These are phyloP conservation scores for Septoria linicola DNA, from an alignment of 2,329 filamentous ascomycete species.

Conservation along the genomic window DNA sequence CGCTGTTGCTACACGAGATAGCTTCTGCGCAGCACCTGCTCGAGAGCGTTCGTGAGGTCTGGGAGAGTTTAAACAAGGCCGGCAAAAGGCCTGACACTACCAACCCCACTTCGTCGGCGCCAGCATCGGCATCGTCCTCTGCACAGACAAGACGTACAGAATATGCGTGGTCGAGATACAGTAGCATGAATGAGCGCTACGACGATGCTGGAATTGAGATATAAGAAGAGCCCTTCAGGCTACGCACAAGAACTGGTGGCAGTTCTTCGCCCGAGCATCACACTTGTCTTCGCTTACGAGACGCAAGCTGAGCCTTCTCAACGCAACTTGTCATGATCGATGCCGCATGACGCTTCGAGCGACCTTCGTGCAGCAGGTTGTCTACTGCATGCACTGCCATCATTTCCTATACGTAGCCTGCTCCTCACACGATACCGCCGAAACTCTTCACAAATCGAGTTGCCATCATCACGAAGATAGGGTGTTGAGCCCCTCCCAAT, in stretches of 20 bases:
- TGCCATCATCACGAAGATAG: slow-evolving; percentile 9
- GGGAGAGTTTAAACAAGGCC: slow-evolving; percentile 13
- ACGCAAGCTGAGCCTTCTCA: too few relatives aligned
- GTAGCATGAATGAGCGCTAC: background rate
- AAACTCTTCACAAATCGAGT: background rate
- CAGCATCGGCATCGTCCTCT: slow-evolving; percentile 1
- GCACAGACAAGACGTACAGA: background rate
- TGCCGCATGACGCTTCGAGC: too few relatives aligned
- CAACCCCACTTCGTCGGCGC: background rate
- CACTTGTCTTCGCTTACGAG: too few relatives aligned
- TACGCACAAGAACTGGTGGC: too few relatives aligned
- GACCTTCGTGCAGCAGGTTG: too few relatives aligned
- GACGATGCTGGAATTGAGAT: slow-evolving; percentile 7
- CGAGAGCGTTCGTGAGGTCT: slow-evolving; percentile 20
- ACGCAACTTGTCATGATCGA: too few relatives aligned
- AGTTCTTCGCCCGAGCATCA: too few relatives aligned
- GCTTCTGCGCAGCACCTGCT: slow-evolving; percentile 21
- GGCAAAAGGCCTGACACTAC: slow-evolving; percentile 6
- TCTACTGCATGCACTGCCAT: too few relatives aligned
- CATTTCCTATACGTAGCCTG: too few relatives aligned
- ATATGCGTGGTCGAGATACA: background rate
- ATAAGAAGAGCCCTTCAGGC: too few relatives aligned
- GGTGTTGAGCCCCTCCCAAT: slow-evolving; percentile 31
- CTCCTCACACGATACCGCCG: too few relatives aligned
- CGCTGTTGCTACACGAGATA: slow-evolving; percentile 23